Conservation (phyloP, 116 monocot species). For the Papilionanthe hybrid region DNA sequence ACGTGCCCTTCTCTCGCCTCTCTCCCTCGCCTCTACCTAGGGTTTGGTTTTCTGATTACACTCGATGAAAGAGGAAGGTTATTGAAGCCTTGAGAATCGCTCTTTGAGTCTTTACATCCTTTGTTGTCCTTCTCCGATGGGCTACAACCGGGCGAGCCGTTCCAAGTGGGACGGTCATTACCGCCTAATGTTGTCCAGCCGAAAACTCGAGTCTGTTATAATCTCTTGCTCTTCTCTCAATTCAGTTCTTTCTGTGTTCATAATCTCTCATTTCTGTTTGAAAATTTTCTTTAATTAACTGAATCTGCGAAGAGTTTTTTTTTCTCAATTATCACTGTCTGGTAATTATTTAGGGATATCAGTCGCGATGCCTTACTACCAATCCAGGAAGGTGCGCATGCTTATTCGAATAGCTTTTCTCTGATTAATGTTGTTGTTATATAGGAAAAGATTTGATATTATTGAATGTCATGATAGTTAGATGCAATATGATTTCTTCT, state of each 20-base stretch:
- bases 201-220: conserved; percentile 9
- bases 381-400: conserved; percentile 24
- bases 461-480: not conserved
- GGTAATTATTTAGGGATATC: conserved; percentile 34
- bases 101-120: no score
- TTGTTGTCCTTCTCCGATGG: conserved; percentile 62
- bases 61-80: no score
- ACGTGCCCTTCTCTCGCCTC: no score
- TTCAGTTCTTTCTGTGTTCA: no score
- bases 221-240: no score
- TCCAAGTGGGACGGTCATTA: conserved; percentile 26
- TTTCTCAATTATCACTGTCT: not conserved
- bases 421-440: not conserved
- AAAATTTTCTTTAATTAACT: not conserved
- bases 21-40: no score
- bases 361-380: conserved; percentile 40
- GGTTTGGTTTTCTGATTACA: no score
- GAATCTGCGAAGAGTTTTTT: not conserved
- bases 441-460: not conserved
- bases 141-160: conserved; percentile 43
- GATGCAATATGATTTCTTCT: not conserved
- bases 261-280: no score
- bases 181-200: conserved; percentile 31
- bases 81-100: not conserved
- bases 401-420: not conserved